Percentiles rank a stretch among this genome's conserved stretches.
Evolutionary conservation across 257 asterid genomes (phyloP).

Genomic region (Solanum dulcamara): DNA sequence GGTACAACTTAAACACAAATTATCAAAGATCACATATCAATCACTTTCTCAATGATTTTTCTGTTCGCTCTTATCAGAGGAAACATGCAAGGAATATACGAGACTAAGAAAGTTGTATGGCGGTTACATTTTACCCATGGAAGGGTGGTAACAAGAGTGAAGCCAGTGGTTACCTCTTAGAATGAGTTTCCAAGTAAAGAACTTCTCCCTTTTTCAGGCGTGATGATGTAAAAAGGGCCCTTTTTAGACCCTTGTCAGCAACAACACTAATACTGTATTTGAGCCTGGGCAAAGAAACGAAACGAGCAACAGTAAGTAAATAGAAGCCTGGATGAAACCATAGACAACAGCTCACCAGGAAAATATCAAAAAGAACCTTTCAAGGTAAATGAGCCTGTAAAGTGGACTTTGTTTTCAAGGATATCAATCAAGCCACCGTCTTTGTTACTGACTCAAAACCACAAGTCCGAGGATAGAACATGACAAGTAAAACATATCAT

Average conservation of each 20-base stretch:
- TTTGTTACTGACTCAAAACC: background rate
- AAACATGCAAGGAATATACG: background rate
- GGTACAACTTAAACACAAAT: background rate
- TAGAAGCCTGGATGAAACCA: background rate
- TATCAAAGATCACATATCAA: background rate
- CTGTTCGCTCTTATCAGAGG: background rate
- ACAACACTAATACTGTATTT: conserved; percentile 89
- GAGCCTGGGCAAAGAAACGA: conserved; percentile 46
- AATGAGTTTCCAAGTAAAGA: conserved; percentile 74
- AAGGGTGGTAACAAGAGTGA: background rate
- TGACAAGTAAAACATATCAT: background rate
- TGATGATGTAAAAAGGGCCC: conserved; percentile 71
- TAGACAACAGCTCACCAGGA: background rate
- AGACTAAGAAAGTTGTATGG: background rate
- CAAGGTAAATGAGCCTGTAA: background rate
- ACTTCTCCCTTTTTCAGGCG: conserved; percentile 97
- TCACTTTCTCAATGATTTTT: background rate
- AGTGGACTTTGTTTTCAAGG: background rate
- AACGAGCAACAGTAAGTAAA: background rate
- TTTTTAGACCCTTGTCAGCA: conserved; percentile 90
- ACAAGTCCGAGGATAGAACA: background rate
- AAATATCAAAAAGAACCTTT: background rate
- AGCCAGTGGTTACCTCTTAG: conserved; percentile 42
- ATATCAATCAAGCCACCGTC: background rate
- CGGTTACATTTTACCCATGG: background rate